A percentile compares a stretch with the other conserved stretches of the same genome.
These are phyloP conservation scores for Cordyceps militaris DNA, from an alignment of 2,329 filamentous ascomycete genomes.

Conservation along the genomic window DNA sequence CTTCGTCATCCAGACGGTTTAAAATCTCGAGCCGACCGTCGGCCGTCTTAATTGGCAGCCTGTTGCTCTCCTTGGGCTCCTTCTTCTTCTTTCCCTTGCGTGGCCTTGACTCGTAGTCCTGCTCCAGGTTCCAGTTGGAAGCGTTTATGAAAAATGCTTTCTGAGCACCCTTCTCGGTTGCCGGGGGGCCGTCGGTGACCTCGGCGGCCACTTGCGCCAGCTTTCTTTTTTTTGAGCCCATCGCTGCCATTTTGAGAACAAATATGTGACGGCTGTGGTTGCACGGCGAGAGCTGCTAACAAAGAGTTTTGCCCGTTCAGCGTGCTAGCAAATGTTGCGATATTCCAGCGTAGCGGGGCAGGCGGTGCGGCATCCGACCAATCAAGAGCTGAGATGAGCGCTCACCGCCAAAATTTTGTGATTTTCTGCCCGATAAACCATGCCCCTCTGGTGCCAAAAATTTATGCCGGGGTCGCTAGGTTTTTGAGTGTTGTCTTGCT, in stretches of 20 bases:
- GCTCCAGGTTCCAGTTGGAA: conserved; percentile 82
- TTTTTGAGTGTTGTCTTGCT: conserved; percentile 2
- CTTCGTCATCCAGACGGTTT: conserved; percentile 48
- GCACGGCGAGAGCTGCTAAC: background rate
- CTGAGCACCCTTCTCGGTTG: conserved; percentile 36
- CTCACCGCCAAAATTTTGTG: conserved; percentile 34
- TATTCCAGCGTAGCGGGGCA: conserved; percentile 2
- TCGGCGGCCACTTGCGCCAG: conserved; percentile 45
- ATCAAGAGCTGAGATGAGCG: conserved; percentile 14
- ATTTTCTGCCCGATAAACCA: conserved; percentile 25
- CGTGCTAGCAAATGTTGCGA: background rate
- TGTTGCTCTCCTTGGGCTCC: conserved; percentile 57
- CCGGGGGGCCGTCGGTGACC: conserved; percentile 31
- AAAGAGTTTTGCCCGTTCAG: conserved; percentile 11
- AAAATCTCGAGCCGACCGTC: conserved; percentile 65
- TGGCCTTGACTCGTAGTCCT: conserved; percentile 77
- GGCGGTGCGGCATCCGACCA: conserved; percentile 15
- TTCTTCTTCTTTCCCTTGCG: conserved; percentile 73
- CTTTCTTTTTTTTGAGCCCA: conserved; percentile 51
- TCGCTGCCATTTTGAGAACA: conserved; percentile 35
- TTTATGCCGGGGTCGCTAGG: conserved; percentile 9
- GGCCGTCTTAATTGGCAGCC: conserved; percentile 78
- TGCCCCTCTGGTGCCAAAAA: conserved; percentile 16
- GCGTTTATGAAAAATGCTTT: conserved; percentile 67
- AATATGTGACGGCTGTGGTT: background rate